Conservation (phyloP, 176 grass and related monocot genomes). For the Alloteropsis semialata region DNA sequence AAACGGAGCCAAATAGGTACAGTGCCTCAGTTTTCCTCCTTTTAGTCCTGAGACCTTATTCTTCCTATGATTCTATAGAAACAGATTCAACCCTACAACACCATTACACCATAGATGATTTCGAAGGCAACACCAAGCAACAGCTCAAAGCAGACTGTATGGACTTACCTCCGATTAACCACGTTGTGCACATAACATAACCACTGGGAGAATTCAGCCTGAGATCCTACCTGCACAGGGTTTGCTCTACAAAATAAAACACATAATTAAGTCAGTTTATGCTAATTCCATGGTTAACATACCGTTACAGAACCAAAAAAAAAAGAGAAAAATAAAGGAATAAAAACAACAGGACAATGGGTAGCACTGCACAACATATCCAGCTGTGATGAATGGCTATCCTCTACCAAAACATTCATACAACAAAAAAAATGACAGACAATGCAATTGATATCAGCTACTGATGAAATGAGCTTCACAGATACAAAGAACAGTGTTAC, state of each 20-base stretch:
- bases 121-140: background rate
- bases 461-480: background rate
- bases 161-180: conserved; percentile 88
- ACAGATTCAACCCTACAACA: background rate
- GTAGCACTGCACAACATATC: background rate
- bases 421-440: background rate
- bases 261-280: conserved; percentile 10
- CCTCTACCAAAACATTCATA: background rate
- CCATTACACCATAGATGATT: conserved; percentile 6
- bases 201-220: conserved; percentile 87
- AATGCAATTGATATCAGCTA: background rate
- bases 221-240: conserved; percentile 88
- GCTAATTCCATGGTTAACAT: conserved; percentile 2
- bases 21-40: background rate
- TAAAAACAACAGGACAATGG: background rate
- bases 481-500: background rate
- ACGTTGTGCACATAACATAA: conserved; percentile 91
- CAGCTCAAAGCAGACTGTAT: background rate
- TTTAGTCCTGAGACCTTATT: conserved; percentile 15
- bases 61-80: conserved; percentile 20
- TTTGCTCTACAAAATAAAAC: conserved; percentile 55
- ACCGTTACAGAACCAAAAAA: background rate
- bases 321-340: background rate
- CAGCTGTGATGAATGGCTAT: background rate
- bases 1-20: conserved; percentile 15